Evolutionary conservation across 768 basidiomycete genomes (phyloP), one percentile per base, ranked within the genome.

Genomic region (Rhizopogon vesiculosus): DNA sequence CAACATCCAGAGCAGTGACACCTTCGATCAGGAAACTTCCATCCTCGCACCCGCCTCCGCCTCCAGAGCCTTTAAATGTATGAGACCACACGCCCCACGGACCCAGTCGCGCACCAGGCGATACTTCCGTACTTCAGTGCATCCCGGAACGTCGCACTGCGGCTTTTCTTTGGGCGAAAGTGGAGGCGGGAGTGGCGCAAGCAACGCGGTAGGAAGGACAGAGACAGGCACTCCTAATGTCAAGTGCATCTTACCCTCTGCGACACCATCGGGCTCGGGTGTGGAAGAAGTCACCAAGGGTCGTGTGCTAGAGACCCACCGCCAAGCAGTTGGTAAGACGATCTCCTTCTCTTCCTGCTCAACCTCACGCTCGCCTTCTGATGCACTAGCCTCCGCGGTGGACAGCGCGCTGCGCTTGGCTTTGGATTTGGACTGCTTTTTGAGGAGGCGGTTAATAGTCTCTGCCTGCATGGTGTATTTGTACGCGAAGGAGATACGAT

Each of bases 371-470:
- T 67, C 69, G 8, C 69, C 70, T 51, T 71, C 69, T 12, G 61
- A 59, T 28, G 66, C 59, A 7, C 69, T 58, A 58, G 72, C 83
- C 40, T 82, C 81, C 0, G 75, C 75, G 1, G 78, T 79, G 15
- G 77, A 76, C 29, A 75, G 60, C 0, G 69, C 76, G n/a, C 75
- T 78, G 10, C 84, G 81, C 60, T 82, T 86, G 49, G 77, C 81
- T 43, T 81, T 79, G 2, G 87, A 78, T 9, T 86, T 80, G 16
- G 86, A 84, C 65, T 91, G 90, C 69, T 93, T 93, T 68, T 91
- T 91, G 50, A 94, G 79, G 13, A 94, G 78, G 28, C 92, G 86
- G 62, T 93, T 93, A 68, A 94, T 93, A 0, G 92, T 93, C 63
- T 93, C 92, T 22, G 84, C 84, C 89, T 92, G 61, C 18, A 33